Conservation (phyloP, 176 grass and related monocot species). For the barley (Hordeum vulgare) region MorexV3_pseudomolecules_assembly NC_058520.1:19152598-19153097, state of each 20-base stretch:
- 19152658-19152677: constrained; percentile 87
- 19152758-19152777: neutral
- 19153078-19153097: neutral
- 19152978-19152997: neutral
- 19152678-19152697: constrained; percentile 83
- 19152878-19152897: neutral
- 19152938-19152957: neutral
- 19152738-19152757: neutral
- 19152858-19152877: constrained; percentile 58
- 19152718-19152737: neutral
- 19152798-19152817: constrained; percentile 88
- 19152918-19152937: neutral
- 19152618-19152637: constrained; percentile 81
- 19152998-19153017: neutral
- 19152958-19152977: neutral
- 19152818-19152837: constrained; percentile 94
- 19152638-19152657: constrained; percentile 84
- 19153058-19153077: neutral
- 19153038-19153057: neutral
- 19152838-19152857: constrained; percentile 88
- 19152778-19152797: constrained; percentile 50
- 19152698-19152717: constrained; percentile 43
- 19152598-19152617: constrained; percentile 85
- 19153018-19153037: neutral
- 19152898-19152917: neutral